Evolutionary conservation across 352 stramenopile genomes (phyloP).

Genomic region (Elongisporangium undulatum): DNA sequence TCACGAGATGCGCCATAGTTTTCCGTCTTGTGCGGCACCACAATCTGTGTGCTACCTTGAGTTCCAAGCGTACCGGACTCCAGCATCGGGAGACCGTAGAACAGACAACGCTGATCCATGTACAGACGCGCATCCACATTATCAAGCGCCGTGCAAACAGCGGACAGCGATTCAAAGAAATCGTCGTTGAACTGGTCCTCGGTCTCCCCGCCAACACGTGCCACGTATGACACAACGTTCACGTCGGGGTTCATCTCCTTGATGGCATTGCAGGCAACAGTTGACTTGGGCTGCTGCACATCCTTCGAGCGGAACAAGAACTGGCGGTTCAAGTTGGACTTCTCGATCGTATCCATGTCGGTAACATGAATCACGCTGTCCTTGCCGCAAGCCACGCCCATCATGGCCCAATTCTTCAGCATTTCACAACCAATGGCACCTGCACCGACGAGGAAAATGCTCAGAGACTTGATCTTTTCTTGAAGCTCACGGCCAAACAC

Average conservation of each 20-base stretch:
- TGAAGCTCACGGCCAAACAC: conserved; percentile 87
- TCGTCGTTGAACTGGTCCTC: conserved; percentile 98
- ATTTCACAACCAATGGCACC: conserved; percentile 99
- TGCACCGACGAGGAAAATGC: conserved; percentile 97
- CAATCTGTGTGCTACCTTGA: conserved; percentile 96
- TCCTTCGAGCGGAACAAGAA: conserved; percentile 98
- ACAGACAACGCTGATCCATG: conserved; percentile 96
- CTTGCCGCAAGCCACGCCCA: conserved; percentile 92
- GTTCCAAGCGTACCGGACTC: conserved; percentile 99
- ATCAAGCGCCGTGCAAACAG: conserved; percentile 97
- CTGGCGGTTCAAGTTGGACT: conserved; percentile 98
- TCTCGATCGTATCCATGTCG: conserved; percentile 99
- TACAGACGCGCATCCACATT: conserved; percentile 98
- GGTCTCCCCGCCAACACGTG: conserved; percentile 91
- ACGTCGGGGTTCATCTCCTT: conserved; percentile 95
- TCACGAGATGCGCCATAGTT: conserved; percentile 98
- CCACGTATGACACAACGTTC: conserved; percentile 86
- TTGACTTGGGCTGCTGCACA: conserved; percentile 96
- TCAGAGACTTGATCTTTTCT: conserved; percentile 81
- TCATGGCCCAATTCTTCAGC: conserved; percentile 99
- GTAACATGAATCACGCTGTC: conserved; percentile 93
- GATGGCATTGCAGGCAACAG: conserved; percentile 89
- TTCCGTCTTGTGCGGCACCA: conserved; percentile 89
- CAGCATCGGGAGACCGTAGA: conserved; percentile 97
- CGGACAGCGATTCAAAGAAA: conserved; percentile 94